phyloP scores from a whole-genome alignment of 192 early-diverging fungal species.

The Backusella sp. region DNA sequence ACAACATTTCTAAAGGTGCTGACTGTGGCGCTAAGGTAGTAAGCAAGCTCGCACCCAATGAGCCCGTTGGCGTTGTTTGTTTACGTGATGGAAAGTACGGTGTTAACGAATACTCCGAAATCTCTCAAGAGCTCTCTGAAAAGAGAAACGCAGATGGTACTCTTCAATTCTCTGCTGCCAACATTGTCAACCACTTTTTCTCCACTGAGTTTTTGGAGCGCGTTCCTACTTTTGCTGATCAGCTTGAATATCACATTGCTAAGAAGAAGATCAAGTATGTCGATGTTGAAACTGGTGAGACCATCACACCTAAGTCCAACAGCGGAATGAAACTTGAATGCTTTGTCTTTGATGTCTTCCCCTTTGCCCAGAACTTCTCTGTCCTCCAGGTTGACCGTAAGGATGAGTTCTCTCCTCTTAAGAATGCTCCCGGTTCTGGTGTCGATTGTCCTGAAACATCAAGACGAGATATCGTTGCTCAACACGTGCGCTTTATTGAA shows the following conservation, averaged over 20 bases:
- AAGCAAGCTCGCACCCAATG: constrained; percentile 80
- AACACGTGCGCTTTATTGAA: constrained; percentile 85
- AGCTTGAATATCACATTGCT: constrained; percentile 95
- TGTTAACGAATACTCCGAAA: constrained; percentile 98
- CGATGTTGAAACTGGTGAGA: constrained; percentile 73
- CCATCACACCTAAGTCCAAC: constrained; percentile 68
- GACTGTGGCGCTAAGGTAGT: constrained; percentile 96
- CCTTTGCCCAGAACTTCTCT: constrained; percentile 83
- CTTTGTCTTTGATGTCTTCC: constrained; percentile 99
- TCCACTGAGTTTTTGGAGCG: constrained; percentile 86
- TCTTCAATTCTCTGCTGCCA: constrained; percentile 88
- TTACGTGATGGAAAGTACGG: constrained; percentile 75
- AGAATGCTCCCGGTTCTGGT: constrained; percentile 92
- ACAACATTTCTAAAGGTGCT: constrained; percentile 83
- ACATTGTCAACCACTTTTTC: constrained; percentile 99
- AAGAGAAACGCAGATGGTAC: constrained; percentile 63
- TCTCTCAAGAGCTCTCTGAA: constrained; percentile 71
- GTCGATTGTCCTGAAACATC: constrained; percentile 93
- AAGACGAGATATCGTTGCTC: constrained; percentile 81
- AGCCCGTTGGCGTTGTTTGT: constrained; percentile 96
- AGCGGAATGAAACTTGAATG: constrained; percentile 99
- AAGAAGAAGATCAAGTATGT: constrained; percentile 97
- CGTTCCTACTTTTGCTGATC: constrained; percentile 78
- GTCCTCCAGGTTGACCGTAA: constrained; percentile 90
- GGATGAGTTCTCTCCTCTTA: constrained; percentile 97